Base-by-base conservation (phyloP, 768 basidiomycete genomes). In the Agaricus sinodeliciosus region DNA sequence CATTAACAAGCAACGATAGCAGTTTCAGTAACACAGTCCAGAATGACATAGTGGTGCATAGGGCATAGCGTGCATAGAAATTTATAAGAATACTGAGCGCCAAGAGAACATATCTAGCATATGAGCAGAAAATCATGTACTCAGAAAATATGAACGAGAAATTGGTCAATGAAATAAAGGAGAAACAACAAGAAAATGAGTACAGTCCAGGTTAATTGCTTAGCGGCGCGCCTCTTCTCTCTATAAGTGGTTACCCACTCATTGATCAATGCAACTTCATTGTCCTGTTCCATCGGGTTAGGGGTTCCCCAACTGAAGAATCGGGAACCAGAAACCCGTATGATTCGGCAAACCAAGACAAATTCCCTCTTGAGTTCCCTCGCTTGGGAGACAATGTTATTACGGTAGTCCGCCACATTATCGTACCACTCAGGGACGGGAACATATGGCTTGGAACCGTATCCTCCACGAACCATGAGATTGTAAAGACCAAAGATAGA, bases 341-440 rank as follows among this genome's bases (percentile, higher is more conserved):
- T n/a, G 6, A 15, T 12, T 25, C 25, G 15, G 43, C 15, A 44
- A 12, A 22, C 36, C 8, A 15, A 31, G 16, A 36, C 43, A 4
- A 44, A 11, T 36, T 44, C 50, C 13, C 31, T 43, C 22, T 51
- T 51, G 1, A 53, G 4, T 16, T 46, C 43, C n/a, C 18, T 15
- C 25, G 39, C 11, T 9, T 40, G 51, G 0, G 28, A 25, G 26
- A 31, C 26, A 27, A 46, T 19, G 12, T 27, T 19, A 15, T 53
- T 53, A 6, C 51, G 43, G 22, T 39, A 40, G 9, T 9, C 25
- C 3, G 28, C 43, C 11, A 9, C 28, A 19, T 28, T 18, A n/a
- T 53, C 45, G 6, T 53, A 53, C 51, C 51, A 53, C 22, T 46
- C 28, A n/a, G 51, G 51, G 9, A 53, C 51, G 4, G 51, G 51